These are phyloP conservation scores for Penicillium psychrofluorescens DNA, from an alignment of 495 filamentous ascomycete species.

Conservation along the genomic window DNA sequence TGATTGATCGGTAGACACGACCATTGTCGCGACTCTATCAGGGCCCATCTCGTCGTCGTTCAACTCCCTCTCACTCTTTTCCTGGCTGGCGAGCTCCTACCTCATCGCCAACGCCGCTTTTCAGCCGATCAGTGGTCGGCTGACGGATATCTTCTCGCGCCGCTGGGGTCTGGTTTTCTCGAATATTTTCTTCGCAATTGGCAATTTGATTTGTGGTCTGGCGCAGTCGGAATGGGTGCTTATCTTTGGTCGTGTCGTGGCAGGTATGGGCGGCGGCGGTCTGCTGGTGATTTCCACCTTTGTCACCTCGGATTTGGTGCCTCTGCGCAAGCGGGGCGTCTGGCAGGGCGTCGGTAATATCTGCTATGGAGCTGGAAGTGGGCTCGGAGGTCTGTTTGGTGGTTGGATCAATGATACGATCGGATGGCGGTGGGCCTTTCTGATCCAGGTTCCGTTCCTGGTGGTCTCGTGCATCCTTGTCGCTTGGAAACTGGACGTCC, in stretches of 20 bases:
- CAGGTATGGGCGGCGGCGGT: conserved; percentile 81
- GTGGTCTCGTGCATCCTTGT: conserved; percentile 61
- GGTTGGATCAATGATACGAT: conserved; percentile 73
- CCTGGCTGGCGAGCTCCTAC: conserved; percentile 87
- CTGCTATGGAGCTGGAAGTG: conserved; percentile 62
- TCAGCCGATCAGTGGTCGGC: conserved; percentile 74
- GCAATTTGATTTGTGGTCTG: conserved; percentile 81
- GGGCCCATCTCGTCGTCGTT: conserved; percentile 84
- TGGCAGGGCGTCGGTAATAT: conserved; percentile 87
- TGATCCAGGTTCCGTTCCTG: conserved; percentile 65
- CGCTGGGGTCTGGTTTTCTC: conserved; percentile 71
- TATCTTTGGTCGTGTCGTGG: conserved; percentile 72
- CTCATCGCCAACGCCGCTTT: conserved; percentile 84
- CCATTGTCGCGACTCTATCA: conserved; percentile 78
- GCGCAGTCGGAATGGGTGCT: conserved; percentile 63
- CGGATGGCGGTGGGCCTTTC: conserved; percentile 72
- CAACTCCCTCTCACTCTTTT: conserved; percentile 72
- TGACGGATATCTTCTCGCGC: conserved; percentile 86
- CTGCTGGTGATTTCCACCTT: conserved; percentile 78
- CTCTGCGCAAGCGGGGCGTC: conserved; percentile 71
- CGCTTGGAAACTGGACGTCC: conserved; percentile 61
- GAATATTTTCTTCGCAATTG: conserved; percentile 71
- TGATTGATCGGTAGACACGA: conserved; percentile 47
- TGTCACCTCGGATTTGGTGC: conserved; percentile 73
- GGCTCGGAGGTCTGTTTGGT: conserved; percentile 56